Evolutionary conservation across 2,329 filamentous ascomycete species (phyloP).

Genomic region (Stromatinia cepivora): DNA sequence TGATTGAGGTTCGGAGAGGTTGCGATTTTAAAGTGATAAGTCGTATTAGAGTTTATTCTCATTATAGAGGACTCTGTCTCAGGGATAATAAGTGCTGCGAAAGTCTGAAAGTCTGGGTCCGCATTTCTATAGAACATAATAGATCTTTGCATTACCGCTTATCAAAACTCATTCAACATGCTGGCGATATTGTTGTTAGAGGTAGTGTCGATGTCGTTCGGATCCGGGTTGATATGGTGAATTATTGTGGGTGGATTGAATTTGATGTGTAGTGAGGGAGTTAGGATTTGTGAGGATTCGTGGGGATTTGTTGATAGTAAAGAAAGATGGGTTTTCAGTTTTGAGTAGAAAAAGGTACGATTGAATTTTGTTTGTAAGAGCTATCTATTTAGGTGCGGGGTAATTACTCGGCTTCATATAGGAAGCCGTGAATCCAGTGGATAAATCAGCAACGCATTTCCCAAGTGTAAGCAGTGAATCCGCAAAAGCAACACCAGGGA

Average conservation of each 20-base stretch:
- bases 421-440: not conserved
- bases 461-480: not conserved
- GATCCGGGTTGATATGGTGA: not conserved
- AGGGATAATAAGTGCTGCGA: too few relatives aligned
- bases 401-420: not conserved
- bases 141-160: not conserved
- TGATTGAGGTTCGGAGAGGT: too few relatives aligned
- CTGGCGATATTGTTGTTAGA: not conserved
- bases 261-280: not conserved
- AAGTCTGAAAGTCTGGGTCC: too few relatives aligned
- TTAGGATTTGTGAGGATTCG: not conserved
- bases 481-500: not conserved
- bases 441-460: not conserved
- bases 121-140: not conserved
- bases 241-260: not conserved
- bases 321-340: not conserved
- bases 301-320: not conserved
- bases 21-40: too few relatives aligned
- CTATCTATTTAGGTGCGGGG: not conserved
- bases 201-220: not conserved
- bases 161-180: not conserved
- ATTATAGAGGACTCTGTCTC: too few relatives aligned
- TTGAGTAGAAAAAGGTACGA: not conserved
- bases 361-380: not conserved
- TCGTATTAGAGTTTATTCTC: too few relatives aligned